phyloP scores from a whole-genome alignment of 1,139 yeast species.

The Nakaseomyces sp. region DNA sequence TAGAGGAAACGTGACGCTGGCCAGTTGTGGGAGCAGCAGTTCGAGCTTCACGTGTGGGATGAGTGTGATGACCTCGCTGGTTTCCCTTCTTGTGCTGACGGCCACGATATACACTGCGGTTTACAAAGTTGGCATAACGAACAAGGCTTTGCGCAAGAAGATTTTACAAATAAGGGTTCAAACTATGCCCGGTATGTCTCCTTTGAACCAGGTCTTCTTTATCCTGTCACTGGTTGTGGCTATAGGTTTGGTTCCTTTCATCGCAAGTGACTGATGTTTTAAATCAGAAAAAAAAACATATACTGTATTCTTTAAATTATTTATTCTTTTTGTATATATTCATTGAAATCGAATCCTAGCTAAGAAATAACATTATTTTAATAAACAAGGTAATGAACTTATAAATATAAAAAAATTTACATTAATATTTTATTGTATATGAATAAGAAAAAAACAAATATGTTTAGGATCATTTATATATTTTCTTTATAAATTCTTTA shows the following conservation, averaged over 20 bases:
- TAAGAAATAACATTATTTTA: background rate
- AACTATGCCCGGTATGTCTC: constrained; percentile 4
- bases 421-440: background rate
- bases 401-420: background rate
- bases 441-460: background rate
- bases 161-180: background rate
- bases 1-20: background rate
- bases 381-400: too few species aligned
- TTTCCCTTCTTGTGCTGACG: background rate
- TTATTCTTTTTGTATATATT: too few species aligned
- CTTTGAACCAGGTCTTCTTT: background rate
- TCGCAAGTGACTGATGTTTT: background rate
- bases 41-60: background rate
- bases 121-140: constrained; percentile 3
- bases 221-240: background rate
- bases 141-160: constrained; percentile 1
- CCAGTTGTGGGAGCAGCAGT: background rate
- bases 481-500: constrained; percentile 14
- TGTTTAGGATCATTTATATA: too few species aligned
- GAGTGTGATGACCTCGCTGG: background rate
- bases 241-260: background rate
- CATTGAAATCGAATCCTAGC: too few species aligned
- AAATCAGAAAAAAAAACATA: too few species aligned
- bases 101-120: constrained; percentile 3
- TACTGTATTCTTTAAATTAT: too few species aligned